A percentile compares a stretch with the other conserved stretches of the same genome.
Evolutionary conservation across 2,329 filamentous ascomycete genomes (phyloP).

Genomic region (Dactylellina leptospora): DNA sequence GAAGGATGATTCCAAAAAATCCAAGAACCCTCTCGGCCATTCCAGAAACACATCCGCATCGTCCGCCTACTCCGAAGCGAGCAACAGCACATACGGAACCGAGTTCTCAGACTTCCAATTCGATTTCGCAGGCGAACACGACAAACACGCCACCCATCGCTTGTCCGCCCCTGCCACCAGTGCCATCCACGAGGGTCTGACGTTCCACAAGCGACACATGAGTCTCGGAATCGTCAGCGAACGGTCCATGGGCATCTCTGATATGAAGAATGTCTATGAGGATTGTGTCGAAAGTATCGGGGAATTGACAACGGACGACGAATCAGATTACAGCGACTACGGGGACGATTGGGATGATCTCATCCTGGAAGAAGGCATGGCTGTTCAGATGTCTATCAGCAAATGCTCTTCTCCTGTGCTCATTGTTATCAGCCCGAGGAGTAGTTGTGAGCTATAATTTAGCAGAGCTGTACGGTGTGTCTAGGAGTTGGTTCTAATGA

Average conservation of each 20-base stretch:
- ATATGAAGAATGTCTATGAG: conserved; percentile 32
- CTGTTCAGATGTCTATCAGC: conserved; percentile 41
- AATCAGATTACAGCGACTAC: conserved; percentile 43
- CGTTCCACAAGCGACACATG: conserved; percentile 12
- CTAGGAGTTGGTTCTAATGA: conserved; percentile 9
- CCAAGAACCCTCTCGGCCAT: conserved; percentile 13
- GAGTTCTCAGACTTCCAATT: conserved; percentile 52
- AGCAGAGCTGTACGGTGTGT: neutral
- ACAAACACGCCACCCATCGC: conserved; percentile 11
- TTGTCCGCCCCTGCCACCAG: neutral
- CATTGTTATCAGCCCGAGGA: conserved; percentile 32
- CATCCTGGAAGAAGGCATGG: conserved; percentile 36
- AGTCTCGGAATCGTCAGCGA: conserved; percentile 25
- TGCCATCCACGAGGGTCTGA: neutral
- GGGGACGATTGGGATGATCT: conserved; percentile 43
- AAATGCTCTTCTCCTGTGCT: conserved; percentile 24
- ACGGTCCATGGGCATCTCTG: neutral
- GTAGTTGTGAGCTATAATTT: conserved; percentile 31
- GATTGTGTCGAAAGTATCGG: conserved; percentile 46
- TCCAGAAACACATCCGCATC: conserved; percentile 49
- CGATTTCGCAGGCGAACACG: conserved; percentile 21
- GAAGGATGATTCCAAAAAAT: conserved; percentile 8
- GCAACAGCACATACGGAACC: conserved; percentile 46
- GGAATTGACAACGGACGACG: conserved; percentile 45
- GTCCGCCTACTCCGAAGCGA: conserved; percentile 39